These are phyloP conservation scores for Leishmania turanica DNA, from an alignment of 208 protist species.

Conservation along the genomic window DNA sequence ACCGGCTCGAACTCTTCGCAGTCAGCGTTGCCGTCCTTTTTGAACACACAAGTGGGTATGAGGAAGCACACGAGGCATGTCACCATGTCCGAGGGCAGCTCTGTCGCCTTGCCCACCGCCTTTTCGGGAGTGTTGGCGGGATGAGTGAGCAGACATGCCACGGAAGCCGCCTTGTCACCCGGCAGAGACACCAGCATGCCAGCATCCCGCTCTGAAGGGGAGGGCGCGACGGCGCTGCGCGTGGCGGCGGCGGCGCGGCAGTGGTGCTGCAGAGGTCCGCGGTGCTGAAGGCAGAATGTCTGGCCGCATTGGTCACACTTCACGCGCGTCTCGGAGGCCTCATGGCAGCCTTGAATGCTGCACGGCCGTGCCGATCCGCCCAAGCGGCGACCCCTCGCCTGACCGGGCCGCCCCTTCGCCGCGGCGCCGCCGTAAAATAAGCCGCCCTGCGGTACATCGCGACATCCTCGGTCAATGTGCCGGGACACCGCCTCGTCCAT, in stretches of 20 bases:
- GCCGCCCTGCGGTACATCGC: slow-evolving; percentile 22
- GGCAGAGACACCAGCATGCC: slow-evolving; percentile 5
- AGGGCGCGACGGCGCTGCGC: slow-evolving; percentile 10
- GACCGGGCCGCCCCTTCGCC: neutral
- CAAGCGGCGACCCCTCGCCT: slow-evolving; percentile 22
- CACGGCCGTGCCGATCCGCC: slow-evolving; percentile 38
- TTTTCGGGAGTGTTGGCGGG: slow-evolving; percentile 56
- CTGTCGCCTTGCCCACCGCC: slow-evolving; percentile 68
- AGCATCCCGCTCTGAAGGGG: neutral
- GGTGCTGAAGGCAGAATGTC: slow-evolving; percentile 79
- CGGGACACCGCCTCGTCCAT: slow-evolving; percentile 73
- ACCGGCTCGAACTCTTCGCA: slow-evolving; percentile 41
- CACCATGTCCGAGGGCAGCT: slow-evolving; percentile 51
- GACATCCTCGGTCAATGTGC: slow-evolving; percentile 81
- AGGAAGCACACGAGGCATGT: slow-evolving; percentile 64
- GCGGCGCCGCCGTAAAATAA: neutral
- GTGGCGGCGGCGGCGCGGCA: slow-evolving; percentile 35
- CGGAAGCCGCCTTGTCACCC: slow-evolving; percentile 18
- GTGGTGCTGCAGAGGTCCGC: slow-evolving; percentile 51
- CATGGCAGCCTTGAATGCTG: slow-evolving; percentile 44
- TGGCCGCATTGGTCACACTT: slow-evolving; percentile 68
- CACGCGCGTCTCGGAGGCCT: slow-evolving; percentile 40
- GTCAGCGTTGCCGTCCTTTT: neutral
- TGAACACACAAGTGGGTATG: slow-evolving; percentile 16
- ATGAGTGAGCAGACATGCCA: slow-evolving; percentile 37